Conservation (phyloP, 352 stramenopile species). For the Globisporangium parvum region DNA sequence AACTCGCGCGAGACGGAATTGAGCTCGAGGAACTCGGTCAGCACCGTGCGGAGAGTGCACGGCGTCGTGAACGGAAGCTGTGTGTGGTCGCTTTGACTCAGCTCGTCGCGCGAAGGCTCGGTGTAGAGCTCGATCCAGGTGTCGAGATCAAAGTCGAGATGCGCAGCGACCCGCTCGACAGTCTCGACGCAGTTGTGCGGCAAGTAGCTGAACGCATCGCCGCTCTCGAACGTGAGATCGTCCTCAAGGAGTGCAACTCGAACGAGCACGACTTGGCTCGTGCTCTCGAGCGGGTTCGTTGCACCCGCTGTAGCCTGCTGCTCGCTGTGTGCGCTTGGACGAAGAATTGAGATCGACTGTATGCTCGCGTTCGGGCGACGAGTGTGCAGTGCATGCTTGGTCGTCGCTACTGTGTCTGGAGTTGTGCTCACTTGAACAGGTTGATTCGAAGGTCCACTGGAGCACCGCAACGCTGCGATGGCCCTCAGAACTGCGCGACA, state of each 20-base stretch:
- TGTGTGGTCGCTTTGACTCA: neutral
- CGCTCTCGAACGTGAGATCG: constrained; percentile 65
- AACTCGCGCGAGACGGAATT: constrained; percentile 57
- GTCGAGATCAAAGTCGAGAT: constrained; percentile 80
- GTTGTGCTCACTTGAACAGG: neutral
- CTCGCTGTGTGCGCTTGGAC: neutral
- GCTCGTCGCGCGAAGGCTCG: neutral
- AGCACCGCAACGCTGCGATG: neutral
- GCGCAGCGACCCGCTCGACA: constrained; percentile 65
- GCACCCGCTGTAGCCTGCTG: neutral
- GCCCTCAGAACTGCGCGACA: constrained; percentile 7
- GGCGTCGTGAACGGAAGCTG: constrained; percentile 87
- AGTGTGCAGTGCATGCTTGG: constrained; percentile 4
- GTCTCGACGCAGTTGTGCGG: constrained; percentile 53
- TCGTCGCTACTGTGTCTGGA: neutral
- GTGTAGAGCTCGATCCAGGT: constrained; percentile 64
- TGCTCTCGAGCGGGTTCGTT: neutral
- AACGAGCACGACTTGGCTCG: constrained; percentile 26
- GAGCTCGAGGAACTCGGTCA: constrained; percentile 90
- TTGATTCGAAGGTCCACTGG: neutral
- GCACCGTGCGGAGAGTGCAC: constrained; percentile 81
- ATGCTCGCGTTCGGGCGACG: constrained; percentile 7
- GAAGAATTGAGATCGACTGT: constrained; percentile 10
- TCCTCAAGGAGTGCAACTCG: constrained; percentile 47
- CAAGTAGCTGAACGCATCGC: constrained; percentile 83